phyloP scores from a whole-genome alignment of 306 rosid genomes.

The Ormosia semicastrata region DNA sequence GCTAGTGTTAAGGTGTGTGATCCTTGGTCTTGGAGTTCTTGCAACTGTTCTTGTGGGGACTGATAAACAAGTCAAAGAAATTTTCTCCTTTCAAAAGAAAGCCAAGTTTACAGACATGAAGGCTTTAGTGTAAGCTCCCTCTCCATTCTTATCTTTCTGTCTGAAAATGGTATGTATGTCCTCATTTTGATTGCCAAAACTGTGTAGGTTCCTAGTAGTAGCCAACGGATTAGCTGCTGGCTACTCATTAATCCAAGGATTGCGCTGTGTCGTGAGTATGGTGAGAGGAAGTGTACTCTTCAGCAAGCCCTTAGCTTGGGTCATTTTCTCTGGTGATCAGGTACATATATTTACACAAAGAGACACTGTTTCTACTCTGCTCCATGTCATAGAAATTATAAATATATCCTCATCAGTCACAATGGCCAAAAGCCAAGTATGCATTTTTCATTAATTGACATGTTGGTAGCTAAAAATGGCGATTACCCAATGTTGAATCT shows the following conservation, averaged over 20 bases:
- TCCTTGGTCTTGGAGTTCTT: constrained; percentile 55
- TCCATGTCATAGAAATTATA: not conserved
- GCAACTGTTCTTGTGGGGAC: constrained; percentile 67
- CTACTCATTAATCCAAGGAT: constrained; percentile 59
- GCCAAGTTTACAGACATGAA: constrained; percentile 76
- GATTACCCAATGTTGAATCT: not conserved
- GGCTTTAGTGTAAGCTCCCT: constrained; percentile 60
- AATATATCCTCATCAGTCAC: not conserved
- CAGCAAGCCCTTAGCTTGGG: constrained; percentile 79
- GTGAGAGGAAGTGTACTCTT: constrained; percentile 58
- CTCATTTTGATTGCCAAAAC: not conserved
- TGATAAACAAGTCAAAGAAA: constrained; percentile 58
- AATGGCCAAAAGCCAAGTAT: not conserved
- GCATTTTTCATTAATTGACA: not conserved
- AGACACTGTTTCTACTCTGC: not conserved
- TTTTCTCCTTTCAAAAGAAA: constrained; percentile 59
- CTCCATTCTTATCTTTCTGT: constrained; percentile 2
- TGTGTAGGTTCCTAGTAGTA: constrained; percentile 63
- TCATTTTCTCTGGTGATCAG: constrained; percentile 79
- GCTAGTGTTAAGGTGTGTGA: constrained; percentile 59
- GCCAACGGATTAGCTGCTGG: constrained; percentile 57
- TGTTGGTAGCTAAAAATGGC: not conserved
- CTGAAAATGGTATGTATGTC: not conserved
- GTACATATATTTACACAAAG: constrained; percentile 13
- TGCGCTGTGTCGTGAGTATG: constrained; percentile 62